Percentiles rank a stretch among this genome's conserved stretches.
phyloP scores from a whole-genome alignment of 225 moss, liverwort and hornwort genomes.

The Thuidium tamariscinum region DNA sequence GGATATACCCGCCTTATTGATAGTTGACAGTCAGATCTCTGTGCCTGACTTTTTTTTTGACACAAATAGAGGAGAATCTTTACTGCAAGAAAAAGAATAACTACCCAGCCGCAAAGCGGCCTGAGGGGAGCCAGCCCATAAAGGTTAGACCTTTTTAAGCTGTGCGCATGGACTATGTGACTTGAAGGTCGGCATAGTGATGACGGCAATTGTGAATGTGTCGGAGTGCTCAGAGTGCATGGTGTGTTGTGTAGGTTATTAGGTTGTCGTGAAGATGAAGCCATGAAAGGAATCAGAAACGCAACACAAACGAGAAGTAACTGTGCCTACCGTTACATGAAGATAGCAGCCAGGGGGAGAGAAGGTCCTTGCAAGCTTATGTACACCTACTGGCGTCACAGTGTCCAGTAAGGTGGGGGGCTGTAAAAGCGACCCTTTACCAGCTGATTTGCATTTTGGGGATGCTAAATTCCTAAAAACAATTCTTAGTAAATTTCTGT shows the following conservation, averaged over 20 bases:
- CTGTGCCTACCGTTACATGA: background rate
- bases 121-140: no score
- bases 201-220: background rate
- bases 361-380: background rate
- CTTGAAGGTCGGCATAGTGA: background rate
- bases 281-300: background rate
- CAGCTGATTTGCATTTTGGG: no score
- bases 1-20: constrained; percentile 70
- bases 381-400: background rate
- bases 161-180: background rate
- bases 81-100: no score
- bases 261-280: background rate
- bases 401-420: no score
- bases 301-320: background rate
- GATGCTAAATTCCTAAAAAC: no score
- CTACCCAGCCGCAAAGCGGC: no score
- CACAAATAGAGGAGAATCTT: no score
- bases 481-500: no score
- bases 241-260: background rate
- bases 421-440: no score
- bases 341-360: background rate
- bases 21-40: constrained; percentile 79
- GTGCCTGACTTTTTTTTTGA: constrained; percentile 68
- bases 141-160: no score
- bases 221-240: background rate